phyloP scores from a whole-genome alignment of 768 basidiomycete species.

The Serpula lacrymans region DNA sequence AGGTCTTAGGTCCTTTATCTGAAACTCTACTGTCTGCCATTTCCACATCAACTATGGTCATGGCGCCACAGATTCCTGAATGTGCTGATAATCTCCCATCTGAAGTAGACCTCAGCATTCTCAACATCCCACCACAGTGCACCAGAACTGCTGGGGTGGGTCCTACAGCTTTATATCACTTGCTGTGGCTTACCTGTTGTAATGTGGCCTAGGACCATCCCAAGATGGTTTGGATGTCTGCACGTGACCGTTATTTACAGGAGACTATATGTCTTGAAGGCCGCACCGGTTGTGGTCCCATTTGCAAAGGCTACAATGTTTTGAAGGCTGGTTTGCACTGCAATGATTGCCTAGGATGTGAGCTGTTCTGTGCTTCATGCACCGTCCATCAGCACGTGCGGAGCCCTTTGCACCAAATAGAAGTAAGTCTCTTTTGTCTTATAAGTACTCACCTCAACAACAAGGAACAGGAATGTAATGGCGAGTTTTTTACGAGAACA shows the following conservation, averaged over 20 bases:
- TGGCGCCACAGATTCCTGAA: too few species aligned
- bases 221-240: background rate
- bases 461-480: conserved; percentile 16
- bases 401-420: conserved; percentile 13
- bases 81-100: background rate
- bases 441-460: background rate
- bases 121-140: conserved; percentile 14
- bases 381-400: conserved; percentile 2
- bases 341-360: conserved; percentile 8
- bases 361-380: conserved; percentile 6
- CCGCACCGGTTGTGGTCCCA: background rate
- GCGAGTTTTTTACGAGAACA: conserved; percentile 8
- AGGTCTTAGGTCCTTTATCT: too few species aligned
- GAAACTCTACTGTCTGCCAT: too few species aligned
- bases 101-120: conserved; percentile 19
- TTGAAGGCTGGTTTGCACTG: conserved; percentile 1
- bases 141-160: background rate
- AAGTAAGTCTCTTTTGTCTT: conserved; percentile 4
- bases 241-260: conserved; percentile 1
- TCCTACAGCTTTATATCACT: too few species aligned
- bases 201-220: background rate
- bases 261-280: conserved; percentile 7
- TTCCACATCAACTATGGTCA: too few species aligned
- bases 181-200: too few species aligned
- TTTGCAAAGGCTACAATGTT: conserved; percentile 1